Base-by-base conservation (phyloP, 2,329 filamentous ascomycete species). In the Gnomoniopsis smithogilvyi region DNA sequence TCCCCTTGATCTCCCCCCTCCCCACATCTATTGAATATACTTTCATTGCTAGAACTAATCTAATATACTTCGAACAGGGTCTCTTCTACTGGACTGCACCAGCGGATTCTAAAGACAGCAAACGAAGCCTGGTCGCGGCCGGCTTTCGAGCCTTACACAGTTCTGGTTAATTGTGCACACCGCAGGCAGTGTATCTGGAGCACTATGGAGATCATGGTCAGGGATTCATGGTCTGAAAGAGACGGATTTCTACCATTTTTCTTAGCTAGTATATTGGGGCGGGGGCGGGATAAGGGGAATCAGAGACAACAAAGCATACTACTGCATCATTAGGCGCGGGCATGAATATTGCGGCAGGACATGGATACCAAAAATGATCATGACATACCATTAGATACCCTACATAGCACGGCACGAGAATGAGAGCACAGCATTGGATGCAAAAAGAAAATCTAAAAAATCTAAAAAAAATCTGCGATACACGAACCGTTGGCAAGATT, bases 11-110 rank as follows among this genome's bases (percentile, higher is more conserved):
- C 47, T 50, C 48, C 38, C n/a, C 48, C 61, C 17, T 57, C 14
- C 43, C 38, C 50, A 19, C 24, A 12, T 41, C 54, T 57, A 56
- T 59, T 50, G 26, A 15, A 54, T 58, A 46, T n/a, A 51, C 30
- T 64, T 47, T 61, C 51, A 17, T 30, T 22, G 26, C 51, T 38
- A 58, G 58, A 51, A 60, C 53, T 64, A 55, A 64, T n/a, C 49
- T 30, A n/a, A 45, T 11, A 14, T n/a, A 22, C 38, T 22, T 17
- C 14, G 30, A 43, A n/a, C 65, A 86, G 83, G 91, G 91, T 0
- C 73, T 95, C 10, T 94, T 92, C 71, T 95, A 93, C 72, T 93
- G 89, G 88, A 86, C 88, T 55, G 89, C 86, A n/a, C 87, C 88
- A 15, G 85, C 83, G 3, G 91, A 95, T 74, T 81, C 82, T 30